Evolutionary conservation across 768 basidiomycete species (phyloP), one percentile per base, ranked within the genome.

Genomic region (Sistotremastrum suecicum): DNA sequence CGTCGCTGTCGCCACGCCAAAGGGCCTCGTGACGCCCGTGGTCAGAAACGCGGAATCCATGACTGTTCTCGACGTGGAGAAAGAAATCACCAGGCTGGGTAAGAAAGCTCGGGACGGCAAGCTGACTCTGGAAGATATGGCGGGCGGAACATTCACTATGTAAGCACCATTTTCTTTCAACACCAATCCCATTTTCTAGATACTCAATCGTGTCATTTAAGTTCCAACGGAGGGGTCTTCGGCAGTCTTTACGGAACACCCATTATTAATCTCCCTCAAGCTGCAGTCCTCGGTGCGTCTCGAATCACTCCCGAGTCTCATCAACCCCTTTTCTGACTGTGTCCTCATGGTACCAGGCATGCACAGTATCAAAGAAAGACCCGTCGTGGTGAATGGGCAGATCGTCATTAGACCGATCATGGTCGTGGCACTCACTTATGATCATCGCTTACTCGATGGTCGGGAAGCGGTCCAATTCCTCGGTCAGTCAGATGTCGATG

Each of bases 121-220:
- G 64, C 74, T 98, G 44, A 81, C 83, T n/a, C 73, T 98, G 44
- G 95, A 97, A 62, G 94, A 99, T 63, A 97, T 97, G 94, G 74
- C 90, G 34, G 94, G 94, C 42, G 94, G 94, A 42, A 81, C 89
- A n/a, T 97, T 99, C 74, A 98, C 94, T 52, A 97, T 97, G 89
- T 90, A 53, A 52, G 83, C 67, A 35, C 41, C 33, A 7, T 50
- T 33, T 46, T 11, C 29, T 8, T 11, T 34, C 38, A 8, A 8
- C 34, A 7, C 39, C 9, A 20, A 20, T 11, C 30, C 34, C 6
- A 10, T 29, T 31, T 41, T 12, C 41, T 8, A 55, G 36, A 51
- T 7, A 5, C 5, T n/a, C 5, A 5, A 49, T 48, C 49, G 32
- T 48, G 30, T 41, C 37, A 39, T 47, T 50, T 28, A 51, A 94